Base-by-base conservation (phyloP, 73 alveolate species). In the Stentor roeselii region DNA sequence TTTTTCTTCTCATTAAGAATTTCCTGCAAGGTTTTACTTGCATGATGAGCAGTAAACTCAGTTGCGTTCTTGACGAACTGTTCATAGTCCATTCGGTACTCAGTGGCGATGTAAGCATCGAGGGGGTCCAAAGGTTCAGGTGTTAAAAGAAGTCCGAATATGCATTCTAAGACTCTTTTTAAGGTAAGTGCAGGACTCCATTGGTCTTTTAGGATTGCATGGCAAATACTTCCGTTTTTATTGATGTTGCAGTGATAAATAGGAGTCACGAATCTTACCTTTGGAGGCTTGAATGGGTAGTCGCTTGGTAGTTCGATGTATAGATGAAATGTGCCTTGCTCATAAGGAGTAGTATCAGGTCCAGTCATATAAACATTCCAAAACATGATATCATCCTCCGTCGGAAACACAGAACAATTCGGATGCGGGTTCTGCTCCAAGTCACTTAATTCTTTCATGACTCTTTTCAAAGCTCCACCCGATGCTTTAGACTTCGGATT, bases 181-280 rank as follows among this genome's bases (percentile, higher is more conserved):
- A 92, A 88, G 84, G 92, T 94, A 42, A 89, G 86, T 41, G 91
- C 93, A 35, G 97, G 97, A 39, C 93, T 86, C 98, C 97, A 93
- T 89, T 86, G 90, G 82, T 89, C 95, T 42, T 92, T 85, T 84
- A 93, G 84, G 6, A 93, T 92, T 84, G 92, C 96, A 67, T 91
- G 85, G 84, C 97, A 89, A 3, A 93, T 93, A 42, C 85, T 82
- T 32, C 94, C 94, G 58, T 41, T 84, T 3, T 86, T 58, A 58
- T 88, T 86, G 59, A 88, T 88, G 38, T 88, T 88, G 36, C 92
- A 91, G 4, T 87, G 92, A 60, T 60, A 88, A 1, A 88, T 80
- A 3, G 90, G 90, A 14, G 94, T 87, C 0, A 87, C 59, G 88
- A 88, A 88, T 78, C 39, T 82, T 37, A 88, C 88, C 41, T 83